Evolutionary conservation across 2,329 filamentous ascomycete genomes (phyloP).

Genomic region (Xylariaceae sp.): DNA sequence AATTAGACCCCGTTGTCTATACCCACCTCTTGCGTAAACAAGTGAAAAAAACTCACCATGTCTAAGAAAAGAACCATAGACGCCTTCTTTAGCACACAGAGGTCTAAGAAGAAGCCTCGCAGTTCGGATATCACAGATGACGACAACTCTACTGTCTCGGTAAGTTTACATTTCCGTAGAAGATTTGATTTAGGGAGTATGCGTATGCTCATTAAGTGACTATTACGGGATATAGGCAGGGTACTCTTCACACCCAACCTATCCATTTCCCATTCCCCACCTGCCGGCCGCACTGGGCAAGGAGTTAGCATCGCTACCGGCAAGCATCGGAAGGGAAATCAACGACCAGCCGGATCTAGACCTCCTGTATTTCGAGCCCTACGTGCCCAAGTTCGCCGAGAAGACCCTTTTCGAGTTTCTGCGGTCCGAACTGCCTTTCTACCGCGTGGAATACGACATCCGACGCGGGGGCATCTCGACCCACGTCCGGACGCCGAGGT

Average conservation of each 20-base stretch:
- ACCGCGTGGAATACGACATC: slow-evolving; percentile 74
- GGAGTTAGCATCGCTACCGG: slow-evolving; percentile 50
- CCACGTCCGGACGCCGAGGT: slow-evolving; percentile 63
- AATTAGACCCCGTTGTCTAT: too few relatives aligned
- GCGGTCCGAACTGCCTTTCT: slow-evolving; percentile 72
- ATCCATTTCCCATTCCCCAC: slow-evolving; percentile 54
- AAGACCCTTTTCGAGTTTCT: slow-evolving; percentile 70
- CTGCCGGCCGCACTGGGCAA: slow-evolving; percentile 44
- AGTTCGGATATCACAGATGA: slow-evolving; percentile 38
- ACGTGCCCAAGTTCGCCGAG: slow-evolving; percentile 56
- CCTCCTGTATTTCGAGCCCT: slow-evolving; percentile 75
- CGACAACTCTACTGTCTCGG: slow-evolving; percentile 6
- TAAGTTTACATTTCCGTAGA: not conserved
- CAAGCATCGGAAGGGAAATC: slow-evolving; percentile 56
- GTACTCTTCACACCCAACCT: slow-evolving; percentile 47
- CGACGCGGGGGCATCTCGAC: slow-evolving; percentile 66
- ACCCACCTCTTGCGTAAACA: not conserved
- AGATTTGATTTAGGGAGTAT: not conserved
- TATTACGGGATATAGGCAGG: slow-evolving; percentile 6
- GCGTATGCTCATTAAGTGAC: not conserved
- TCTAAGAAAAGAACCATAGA: slow-evolving; percentile 66
- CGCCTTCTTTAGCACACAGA: slow-evolving; percentile 62
- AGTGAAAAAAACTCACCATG: slow-evolving; percentile 25
- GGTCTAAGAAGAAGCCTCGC: slow-evolving; percentile 42
- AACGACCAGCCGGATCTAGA: slow-evolving; percentile 72